Evolutionary conservation across 257 asterid species (phyloP).

Genomic region (Nicotiana undulata): DNA sequence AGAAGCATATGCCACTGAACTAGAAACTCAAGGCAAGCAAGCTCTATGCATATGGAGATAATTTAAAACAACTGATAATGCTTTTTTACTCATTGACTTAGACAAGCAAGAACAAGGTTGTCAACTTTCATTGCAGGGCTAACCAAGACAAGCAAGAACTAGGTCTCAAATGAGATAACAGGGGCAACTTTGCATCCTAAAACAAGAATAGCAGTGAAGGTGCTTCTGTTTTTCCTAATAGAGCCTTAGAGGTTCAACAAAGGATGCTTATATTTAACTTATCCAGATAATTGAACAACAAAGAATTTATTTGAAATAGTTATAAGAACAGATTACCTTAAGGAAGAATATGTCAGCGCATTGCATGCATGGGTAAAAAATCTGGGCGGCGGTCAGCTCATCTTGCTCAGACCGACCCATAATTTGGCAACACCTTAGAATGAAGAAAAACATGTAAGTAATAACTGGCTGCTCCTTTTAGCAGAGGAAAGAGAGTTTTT

Average conservation of each 20-base stretch:
- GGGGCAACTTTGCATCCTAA: neutral
- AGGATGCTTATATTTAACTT: neutral
- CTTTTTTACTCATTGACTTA: neutral
- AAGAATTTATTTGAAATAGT: neutral
- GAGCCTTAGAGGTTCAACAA: neutral
- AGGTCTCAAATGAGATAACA: neutral
- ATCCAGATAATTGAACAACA: neutral
- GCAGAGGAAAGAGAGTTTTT: neutral
- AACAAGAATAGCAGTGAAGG: neutral
- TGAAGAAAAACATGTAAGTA: neutral
- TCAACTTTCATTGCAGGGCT: neutral
- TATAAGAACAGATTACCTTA: slow-evolving; percentile 35
- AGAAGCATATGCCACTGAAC: neutral
- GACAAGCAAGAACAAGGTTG: neutral
- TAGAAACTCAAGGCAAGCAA: neutral
- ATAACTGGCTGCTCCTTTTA: neutral
- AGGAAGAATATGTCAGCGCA: slow-evolving; percentile 86
- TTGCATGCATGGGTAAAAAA: slow-evolving; percentile 90
- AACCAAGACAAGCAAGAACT: neutral
- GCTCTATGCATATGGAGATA: neutral
- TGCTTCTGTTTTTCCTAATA: neutral
- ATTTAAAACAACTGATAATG: neutral
- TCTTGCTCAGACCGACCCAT: slow-evolving; percentile 88
- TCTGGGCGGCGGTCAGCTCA: slow-evolving; percentile 74
- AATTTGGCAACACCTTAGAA: slow-evolving; percentile 63